These are phyloP conservation scores for Ensete glaucum DNA, from an alignment of 176 grass and related monocot genomes.

Conservation along the genomic window DNA sequence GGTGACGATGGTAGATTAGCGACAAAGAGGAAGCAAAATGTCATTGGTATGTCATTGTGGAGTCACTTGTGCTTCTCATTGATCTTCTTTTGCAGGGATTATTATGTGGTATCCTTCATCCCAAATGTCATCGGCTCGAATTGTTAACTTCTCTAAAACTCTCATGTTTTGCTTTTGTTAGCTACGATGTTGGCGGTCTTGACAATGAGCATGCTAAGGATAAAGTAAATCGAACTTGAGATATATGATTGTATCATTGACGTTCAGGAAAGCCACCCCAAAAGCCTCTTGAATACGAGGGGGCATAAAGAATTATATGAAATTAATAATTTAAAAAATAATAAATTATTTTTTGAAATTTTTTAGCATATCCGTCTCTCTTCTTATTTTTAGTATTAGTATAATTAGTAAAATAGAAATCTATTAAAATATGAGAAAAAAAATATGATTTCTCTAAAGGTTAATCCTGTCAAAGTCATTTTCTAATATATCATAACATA, in stretches of 20 bases:
- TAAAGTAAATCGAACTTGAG: background rate
- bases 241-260: background rate
- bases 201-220: background rate
- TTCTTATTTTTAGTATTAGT: too few relatives aligned
- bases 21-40: background rate
- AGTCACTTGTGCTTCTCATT: background rate
- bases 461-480: too few relatives aligned
- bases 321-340: too few relatives aligned
- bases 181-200: background rate
- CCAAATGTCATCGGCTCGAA: background rate
- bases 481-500: too few relatives aligned
- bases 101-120: background rate
- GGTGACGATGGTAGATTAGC: too few relatives aligned
- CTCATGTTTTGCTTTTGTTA: background rate
- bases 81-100: background rate
- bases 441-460: too few relatives aligned
- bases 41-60: background rate
- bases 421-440: too few relatives aligned
- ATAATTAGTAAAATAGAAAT: too few relatives aligned
- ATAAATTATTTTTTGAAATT: too few relatives aligned
- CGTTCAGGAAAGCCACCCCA: background rate
- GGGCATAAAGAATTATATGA: too few relatives aligned
- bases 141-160: background rate
- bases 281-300: too few relatives aligned
- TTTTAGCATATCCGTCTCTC: too few relatives aligned